These are phyloP conservation scores for Chaetomium sp. DNA, from an alignment of 2,329 filamentous ascomycete species.

Conservation along the genomic window DNA sequence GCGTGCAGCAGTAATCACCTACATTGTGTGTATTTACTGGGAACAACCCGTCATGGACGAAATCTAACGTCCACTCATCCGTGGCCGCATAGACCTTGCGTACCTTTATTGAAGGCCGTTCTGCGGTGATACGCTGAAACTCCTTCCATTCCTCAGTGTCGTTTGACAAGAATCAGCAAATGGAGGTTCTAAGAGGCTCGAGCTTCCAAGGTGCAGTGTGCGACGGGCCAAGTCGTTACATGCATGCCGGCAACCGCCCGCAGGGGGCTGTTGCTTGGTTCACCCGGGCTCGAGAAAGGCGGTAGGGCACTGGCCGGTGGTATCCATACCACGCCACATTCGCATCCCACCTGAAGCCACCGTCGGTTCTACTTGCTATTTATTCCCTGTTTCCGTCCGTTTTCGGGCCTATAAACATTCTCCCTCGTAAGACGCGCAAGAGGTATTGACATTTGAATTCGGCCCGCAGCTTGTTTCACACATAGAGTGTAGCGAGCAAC, in stretches of 20 bases:
- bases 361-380: slow-evolving; percentile 1
- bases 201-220: slow-evolving; percentile 15
- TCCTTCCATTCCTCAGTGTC: slow-evolving; percentile 13
- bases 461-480: slow-evolving; percentile 11
- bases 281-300: background rate
- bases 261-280: background rate
- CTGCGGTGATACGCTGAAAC: slow-evolving; percentile 13
- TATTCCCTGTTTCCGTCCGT: background rate
- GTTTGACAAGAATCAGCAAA: slow-evolving; percentile 15
- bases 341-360: background rate
- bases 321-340: background rate
- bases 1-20: background rate
- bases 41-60: background rate
- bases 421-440: slow-evolving; percentile 1
- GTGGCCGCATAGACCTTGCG: background rate
- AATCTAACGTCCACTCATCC: background rate
- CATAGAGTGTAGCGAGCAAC: background rate
- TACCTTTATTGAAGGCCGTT: background rate
- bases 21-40: slow-evolving; percentile 4
- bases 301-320: background rate
- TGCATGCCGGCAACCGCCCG: slow-evolving; percentile 12
- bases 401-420: slow-evolving; percentile 2
- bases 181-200: background rate
- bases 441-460: background rate
- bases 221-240: slow-evolving; percentile 4